A percentile compares a stretch with the other conserved stretches of the same genome.
phyloP scores from a whole-genome alignment of 2,329 filamentous ascomycete species.

The Orbilia ellipsospora region DNA sequence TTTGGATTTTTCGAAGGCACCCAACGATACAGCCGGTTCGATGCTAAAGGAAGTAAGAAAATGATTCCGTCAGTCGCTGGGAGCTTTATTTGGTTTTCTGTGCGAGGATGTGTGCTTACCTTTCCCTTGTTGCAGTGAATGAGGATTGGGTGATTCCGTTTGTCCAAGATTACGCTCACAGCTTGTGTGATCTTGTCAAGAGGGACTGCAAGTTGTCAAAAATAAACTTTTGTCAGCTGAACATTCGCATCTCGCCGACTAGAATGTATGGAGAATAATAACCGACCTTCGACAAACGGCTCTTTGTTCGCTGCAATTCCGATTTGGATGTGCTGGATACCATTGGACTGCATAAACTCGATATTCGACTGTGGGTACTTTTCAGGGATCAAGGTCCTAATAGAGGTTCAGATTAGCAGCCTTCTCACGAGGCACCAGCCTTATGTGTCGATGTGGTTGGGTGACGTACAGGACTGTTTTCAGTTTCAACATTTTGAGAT shows the following conservation, averaged over 20 bases:
- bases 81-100: constrained; percentile 7
- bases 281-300: constrained; percentile 67
- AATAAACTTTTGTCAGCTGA: constrained; percentile 41
- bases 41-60: constrained; percentile 67
- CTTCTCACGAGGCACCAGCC: background rate
- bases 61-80: constrained; percentile 17
- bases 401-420: constrained; percentile 14
- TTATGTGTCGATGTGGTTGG: background rate
- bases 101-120: constrained; percentile 63
- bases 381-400: constrained; percentile 67
- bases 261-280: constrained; percentile 9
- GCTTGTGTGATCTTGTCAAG: constrained; percentile 76
- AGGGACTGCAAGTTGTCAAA: constrained; percentile 64
- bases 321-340: constrained; percentile 79
- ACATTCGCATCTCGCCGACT: constrained; percentile 36
- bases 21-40: constrained; percentile 90
- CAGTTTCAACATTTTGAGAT: constrained; percentile 74
- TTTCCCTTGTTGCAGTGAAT: constrained; percentile 95
- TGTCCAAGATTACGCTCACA: constrained; percentile 76
- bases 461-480: constrained; percentile 79
- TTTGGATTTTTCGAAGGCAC: constrained; percentile 77
- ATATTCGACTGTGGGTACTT: constrained; percentile 65
- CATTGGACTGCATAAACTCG: constrained; percentile 73
- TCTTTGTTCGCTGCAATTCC: constrained; percentile 91
- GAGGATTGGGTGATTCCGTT: constrained; percentile 79